Conservation (phyloP, 169 alveolate genomes). For the Eimeria sp. region DNA sequence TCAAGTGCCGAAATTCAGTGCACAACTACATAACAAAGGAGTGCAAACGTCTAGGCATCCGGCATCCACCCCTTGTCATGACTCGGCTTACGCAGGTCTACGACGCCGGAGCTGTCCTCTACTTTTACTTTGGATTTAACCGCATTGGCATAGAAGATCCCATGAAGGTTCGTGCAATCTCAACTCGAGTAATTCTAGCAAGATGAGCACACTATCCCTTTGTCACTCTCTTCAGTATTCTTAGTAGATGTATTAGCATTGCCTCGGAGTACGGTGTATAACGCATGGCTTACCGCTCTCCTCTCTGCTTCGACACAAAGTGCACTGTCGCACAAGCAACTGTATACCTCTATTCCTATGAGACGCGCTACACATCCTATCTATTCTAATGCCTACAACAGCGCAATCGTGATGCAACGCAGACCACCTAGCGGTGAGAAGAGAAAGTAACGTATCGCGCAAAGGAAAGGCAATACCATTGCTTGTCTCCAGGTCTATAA, state of each 20-base stretch:
- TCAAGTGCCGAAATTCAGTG: conserved; percentile 81
- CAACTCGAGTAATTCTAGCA: neutral
- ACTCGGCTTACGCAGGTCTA: conserved; percentile 91
- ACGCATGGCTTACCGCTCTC: neutral
- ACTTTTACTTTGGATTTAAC: conserved; percentile 91
- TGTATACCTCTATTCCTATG: neutral
- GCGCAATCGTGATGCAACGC: neutral
- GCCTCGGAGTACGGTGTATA: neutral
- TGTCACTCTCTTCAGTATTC: neutral
- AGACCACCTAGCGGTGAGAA: neutral
- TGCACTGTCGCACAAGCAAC: neutral
- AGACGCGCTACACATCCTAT: neutral
- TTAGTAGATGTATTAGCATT: neutral
- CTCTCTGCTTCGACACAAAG: neutral
- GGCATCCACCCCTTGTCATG: conserved; percentile 87
- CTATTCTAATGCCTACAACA: neutral
- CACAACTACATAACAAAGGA: conserved; percentile 85
- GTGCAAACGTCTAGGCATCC: conserved; percentile 87
- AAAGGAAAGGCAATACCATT: neutral
- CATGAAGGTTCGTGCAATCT: conserved; percentile 75
- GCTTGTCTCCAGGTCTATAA: conserved; percentile 81
- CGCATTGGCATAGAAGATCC: conserved; percentile 87
- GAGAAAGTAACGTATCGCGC: neutral
- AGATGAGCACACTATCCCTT: neutral
- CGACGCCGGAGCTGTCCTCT: conserved; percentile 92